Conservation (phyloP, 2,329 filamentous ascomycete genomes). For the Verticillium nubilum region DNA sequence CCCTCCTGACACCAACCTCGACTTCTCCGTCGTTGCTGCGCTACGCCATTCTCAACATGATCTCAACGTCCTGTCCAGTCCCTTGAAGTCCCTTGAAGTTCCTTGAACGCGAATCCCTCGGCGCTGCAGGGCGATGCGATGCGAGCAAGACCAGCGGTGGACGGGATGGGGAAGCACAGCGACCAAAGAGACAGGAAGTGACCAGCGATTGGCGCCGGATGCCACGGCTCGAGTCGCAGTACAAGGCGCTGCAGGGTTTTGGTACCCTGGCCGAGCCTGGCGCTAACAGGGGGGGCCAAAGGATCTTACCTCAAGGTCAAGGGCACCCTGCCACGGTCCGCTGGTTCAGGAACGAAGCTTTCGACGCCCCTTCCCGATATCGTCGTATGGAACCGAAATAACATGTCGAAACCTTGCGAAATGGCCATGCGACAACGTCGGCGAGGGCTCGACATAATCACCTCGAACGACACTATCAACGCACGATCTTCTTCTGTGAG, state of each 20-base stretch:
- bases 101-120: not conserved
- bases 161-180: not conserved
- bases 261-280: not conserved
- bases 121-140: constrained; percentile 2
- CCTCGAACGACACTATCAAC: too few relatives aligned
- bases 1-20: too few relatives aligned
- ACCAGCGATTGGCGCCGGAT: not conserved
- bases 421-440: not conserved
- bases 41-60: not conserved
- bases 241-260: constrained; percentile 1
- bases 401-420: not conserved
- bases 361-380: not conserved
- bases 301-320: not conserved
- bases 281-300: not conserved
- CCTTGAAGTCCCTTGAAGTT: too few relatives aligned
- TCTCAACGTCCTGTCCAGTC: not conserved
- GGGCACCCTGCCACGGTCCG: not conserved
- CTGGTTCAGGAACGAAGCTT: not conserved
- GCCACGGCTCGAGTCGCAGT: constrained; percentile 1
- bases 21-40: too few relatives aligned
- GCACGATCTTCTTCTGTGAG: too few relatives aligned
- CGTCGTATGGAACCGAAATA: not conserved
- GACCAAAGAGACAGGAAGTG: not conserved
- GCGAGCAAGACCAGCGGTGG: not conserved
- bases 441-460: too few relatives aligned